Percentiles rank a stretch among this genome's conserved stretches.
phyloP scores from a whole-genome alignment of 257 asterid genomes.

The Rauvolfia tetraphylla region DNA sequence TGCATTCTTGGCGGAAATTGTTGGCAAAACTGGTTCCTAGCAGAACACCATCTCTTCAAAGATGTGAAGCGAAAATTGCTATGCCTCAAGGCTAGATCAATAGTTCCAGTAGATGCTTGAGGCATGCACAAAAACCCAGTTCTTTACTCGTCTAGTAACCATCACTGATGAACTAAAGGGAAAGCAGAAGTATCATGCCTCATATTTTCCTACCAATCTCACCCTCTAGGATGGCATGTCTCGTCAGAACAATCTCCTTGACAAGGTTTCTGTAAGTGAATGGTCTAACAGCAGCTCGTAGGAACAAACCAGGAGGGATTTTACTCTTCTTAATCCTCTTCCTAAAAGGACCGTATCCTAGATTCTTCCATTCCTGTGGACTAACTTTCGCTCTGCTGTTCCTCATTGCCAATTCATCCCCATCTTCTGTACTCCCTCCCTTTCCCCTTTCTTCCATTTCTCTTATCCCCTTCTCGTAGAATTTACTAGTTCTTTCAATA shows the following conservation, averaged over 20 bases:
- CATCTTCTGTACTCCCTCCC: constrained; percentile 24
- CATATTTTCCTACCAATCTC: constrained; percentile 55
- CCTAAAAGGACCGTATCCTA: constrained; percentile 69
- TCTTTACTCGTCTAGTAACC: not conserved
- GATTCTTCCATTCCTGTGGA: constrained; percentile 60
- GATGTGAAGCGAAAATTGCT: not conserved
- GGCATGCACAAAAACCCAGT: no score
- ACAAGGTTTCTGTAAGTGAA: constrained; percentile 81
- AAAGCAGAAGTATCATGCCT: not conserved
- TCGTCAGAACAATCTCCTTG: constrained; percentile 79
- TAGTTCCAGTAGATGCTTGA: not conserved
- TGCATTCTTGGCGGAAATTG: not conserved
- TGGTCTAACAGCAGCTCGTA: constrained; percentile 83
- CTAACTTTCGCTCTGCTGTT: constrained; percentile 68
- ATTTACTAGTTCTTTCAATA: constrained; percentile 36
- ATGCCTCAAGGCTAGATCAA: not conserved
- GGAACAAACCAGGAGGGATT: constrained; percentile 71
- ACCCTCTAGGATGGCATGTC: constrained; percentile 85
- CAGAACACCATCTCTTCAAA: not conserved
- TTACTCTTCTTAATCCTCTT: constrained; percentile 62
- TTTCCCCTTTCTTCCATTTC: constrained; percentile 28
- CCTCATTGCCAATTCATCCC: constrained; percentile 66
- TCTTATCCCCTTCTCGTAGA: constrained; percentile 34
- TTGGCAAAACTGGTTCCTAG: not conserved
- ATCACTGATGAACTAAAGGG: not conserved